These are phyloP conservation scores for Verticillium klebahnii DNA, from an alignment of 2,329 filamentous ascomycete species.

Conservation along the genomic window DNA sequence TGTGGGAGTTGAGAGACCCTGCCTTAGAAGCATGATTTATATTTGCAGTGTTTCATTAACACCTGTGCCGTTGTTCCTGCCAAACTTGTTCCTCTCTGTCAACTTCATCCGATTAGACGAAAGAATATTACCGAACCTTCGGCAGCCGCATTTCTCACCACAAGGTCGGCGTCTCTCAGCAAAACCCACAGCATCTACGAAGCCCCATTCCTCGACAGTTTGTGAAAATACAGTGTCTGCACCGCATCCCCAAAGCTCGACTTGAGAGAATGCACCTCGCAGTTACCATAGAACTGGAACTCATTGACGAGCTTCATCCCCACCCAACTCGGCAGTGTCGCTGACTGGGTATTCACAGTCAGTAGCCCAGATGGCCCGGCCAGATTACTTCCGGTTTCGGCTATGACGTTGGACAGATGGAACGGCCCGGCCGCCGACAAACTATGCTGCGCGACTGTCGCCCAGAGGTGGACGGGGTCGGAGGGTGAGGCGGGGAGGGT, in stretches of 20 bases:
- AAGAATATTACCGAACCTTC: too few species aligned
- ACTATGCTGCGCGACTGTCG: constrained; percentile 7
- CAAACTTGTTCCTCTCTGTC: too few species aligned
- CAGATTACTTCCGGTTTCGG: neutral
- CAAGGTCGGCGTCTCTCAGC: too few species aligned
- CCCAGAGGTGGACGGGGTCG: constrained; percentile 1
- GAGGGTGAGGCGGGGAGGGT: constrained; percentile 1
- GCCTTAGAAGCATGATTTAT: too few species aligned
- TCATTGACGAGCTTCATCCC: constrained; percentile 2
- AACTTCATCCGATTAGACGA: too few species aligned
- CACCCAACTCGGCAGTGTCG: constrained; percentile 7
- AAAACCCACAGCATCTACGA: too few species aligned
- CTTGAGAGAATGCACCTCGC: constrained; percentile 4
- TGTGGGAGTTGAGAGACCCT: too few species aligned
- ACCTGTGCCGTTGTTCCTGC: too few species aligned
- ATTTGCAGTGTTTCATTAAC: too few species aligned
- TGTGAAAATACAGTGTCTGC: too few species aligned
- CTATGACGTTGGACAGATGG: constrained; percentile 1
- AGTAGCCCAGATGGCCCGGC: constrained; percentile 3
- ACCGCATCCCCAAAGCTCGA: constrained; percentile 2
- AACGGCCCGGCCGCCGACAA: constrained; percentile 1
- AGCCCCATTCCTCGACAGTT: too few species aligned
- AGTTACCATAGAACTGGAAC: constrained; percentile 2
- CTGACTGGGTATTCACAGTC: constrained; percentile 3
- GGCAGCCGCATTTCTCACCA: too few species aligned